Conservation (phyloP, 164 flowering plant species). For the Annona cherimola region DNA sequence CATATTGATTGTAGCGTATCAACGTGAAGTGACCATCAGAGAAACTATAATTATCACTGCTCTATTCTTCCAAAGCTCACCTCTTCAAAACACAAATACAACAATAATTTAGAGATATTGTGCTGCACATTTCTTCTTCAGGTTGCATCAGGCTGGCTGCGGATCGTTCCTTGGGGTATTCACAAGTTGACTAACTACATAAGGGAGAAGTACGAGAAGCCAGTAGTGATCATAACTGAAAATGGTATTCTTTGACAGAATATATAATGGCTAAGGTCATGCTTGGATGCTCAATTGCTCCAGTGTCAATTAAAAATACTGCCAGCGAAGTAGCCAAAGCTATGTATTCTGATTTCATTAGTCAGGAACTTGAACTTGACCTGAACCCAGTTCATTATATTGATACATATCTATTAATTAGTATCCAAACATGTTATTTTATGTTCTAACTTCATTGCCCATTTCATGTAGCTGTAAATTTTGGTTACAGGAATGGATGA, state of each 20-base stretch:
- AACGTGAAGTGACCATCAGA: constrained; percentile 54
- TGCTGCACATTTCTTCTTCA: constrained; percentile 6
- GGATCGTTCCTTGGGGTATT: constrained; percentile 88
- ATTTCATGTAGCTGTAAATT: neutral
- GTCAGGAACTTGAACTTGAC: neutral
- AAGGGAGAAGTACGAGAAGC: constrained; percentile 66
- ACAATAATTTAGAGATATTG: no score
- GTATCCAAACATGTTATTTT: neutral
- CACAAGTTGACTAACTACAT: constrained; percentile 48
- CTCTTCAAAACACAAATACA: neutral
- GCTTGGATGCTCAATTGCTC: neutral
- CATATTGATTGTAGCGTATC: constrained; percentile 38
- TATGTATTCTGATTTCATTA: neutral
- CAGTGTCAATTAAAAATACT: neutral
- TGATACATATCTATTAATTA: neutral
- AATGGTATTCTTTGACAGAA: constrained; percentile 45
- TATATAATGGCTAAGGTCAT: neutral
- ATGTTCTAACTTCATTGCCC: neutral
- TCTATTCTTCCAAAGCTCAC: neutral
- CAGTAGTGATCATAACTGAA: constrained; percentile 74
- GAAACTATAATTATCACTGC: constrained; percentile 41
- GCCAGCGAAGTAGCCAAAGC: neutral
- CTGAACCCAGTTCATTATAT: neutral
- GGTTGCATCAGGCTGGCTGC: constrained; percentile 81
- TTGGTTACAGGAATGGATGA: constrained; percentile 77